Percentiles rank a stretch among this genome's conserved stretches.
phyloP scores from a whole-genome alignment of 2,329 filamentous ascomycete genomes.

The Lizonia empirigonia region DNA sequence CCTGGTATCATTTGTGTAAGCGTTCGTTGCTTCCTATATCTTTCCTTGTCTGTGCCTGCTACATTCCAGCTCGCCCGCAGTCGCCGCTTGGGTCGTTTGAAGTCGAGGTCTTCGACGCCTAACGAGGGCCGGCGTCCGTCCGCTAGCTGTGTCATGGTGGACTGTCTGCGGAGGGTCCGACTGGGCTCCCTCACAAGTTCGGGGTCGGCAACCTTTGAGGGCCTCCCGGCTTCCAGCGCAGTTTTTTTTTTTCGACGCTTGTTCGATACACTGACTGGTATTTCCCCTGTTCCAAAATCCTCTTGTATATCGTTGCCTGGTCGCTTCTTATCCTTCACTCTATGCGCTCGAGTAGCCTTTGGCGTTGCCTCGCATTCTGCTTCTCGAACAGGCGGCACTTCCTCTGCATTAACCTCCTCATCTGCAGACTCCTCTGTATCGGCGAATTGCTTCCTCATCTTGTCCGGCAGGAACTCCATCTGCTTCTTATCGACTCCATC shows the following conservation, averaged over 20 bases:
- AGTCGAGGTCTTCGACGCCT: conserved; percentile 30
- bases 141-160: conserved; percentile 45
- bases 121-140: conserved; percentile 31
- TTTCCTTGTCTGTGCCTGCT: conserved; percentile 16
- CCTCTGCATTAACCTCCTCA: conserved; percentile 3
- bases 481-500: conserved; percentile 33
- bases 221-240: conserved; percentile 6
- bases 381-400: background rate
- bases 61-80: conserved; percentile 31
- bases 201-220: conserved; percentile 2
- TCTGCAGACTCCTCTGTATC: conserved; percentile 23
- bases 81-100: conserved; percentile 28
- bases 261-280: too few species aligned
- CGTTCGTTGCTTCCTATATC: conserved; percentile 36
- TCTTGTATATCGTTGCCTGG: conserved; percentile 16
- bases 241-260: conserved; percentile 30
- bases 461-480: conserved; percentile 38
- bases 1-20: conserved; percentile 46
- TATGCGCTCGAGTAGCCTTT: background rate
- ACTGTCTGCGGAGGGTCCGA: conserved; percentile 35
- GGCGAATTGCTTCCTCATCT: conserved; percentile 21
- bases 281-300: too few species aligned
- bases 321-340: conserved; percentile 25
- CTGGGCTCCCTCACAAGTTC: conserved; percentile 7
- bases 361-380: background rate